A percentile compares a stretch with the other conserved stretches of the same genome.
These are phyloP conservation scores for Polychytrium aggregatum DNA, from an alignment of 192 early-diverging fungal genomes.

Conservation along the genomic window DNA sequence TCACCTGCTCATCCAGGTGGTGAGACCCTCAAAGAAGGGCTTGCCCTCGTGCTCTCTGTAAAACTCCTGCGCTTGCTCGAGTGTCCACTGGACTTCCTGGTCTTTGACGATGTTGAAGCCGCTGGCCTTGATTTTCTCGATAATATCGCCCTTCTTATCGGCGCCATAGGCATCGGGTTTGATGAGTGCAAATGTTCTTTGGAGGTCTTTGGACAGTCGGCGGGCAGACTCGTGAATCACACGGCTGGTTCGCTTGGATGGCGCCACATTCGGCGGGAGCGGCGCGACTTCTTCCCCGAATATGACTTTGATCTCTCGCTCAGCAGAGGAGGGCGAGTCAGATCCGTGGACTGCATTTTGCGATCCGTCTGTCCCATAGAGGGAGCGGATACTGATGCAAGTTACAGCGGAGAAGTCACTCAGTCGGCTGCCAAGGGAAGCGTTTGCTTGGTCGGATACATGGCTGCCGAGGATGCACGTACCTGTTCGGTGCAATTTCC, in stretches of 20 bases:
- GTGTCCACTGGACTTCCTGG: conserved; percentile 15
- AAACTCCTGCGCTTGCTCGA: conserved; percentile 27
- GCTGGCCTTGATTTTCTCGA: conserved; percentile 11
- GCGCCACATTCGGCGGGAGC: too few relatives aligned
- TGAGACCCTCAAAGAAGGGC: conserved; percentile 31
- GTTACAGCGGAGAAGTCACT: too few relatives aligned
- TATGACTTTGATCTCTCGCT: conserved; percentile 37
- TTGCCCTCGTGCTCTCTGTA: conserved; percentile 39
- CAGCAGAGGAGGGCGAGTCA: conserved; percentile 36
- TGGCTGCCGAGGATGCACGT: conserved; percentile 17
- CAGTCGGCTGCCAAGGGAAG: too few relatives aligned
- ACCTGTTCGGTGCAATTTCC: conserved; percentile 33
- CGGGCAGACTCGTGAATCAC: not conserved
- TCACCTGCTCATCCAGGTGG: conserved; percentile 38
- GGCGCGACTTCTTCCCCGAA: conserved; percentile 29
- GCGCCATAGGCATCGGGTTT: conserved; percentile 32
- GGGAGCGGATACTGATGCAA: conserved; percentile 23
- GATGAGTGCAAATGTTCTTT: conserved; percentile 22
- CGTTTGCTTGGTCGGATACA: too few relatives aligned
- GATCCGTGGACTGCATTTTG: conserved; percentile 52
- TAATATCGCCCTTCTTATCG: conserved; percentile 8
- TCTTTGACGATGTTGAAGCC: conserved; percentile 17
- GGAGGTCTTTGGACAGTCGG: not conserved
- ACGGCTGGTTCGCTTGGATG: too few relatives aligned
- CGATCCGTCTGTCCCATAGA: conserved; percentile 44